Conservation (phyloP, 371 early-diverging fungal species). For the Mortierella sp. region DNA sequence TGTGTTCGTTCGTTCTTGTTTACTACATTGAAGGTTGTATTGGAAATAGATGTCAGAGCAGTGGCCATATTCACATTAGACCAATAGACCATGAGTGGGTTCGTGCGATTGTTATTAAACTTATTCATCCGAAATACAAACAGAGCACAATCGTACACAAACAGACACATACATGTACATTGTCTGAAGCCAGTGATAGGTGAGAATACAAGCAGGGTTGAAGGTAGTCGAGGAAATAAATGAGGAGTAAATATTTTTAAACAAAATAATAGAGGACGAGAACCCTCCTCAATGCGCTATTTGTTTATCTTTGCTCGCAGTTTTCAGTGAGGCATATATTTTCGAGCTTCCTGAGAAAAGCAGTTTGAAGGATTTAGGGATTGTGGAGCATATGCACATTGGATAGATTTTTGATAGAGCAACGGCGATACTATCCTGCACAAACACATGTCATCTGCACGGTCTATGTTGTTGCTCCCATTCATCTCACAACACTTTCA, state of each 20-base stretch:
- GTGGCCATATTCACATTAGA: not conserved
- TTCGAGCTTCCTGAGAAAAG: not conserved
- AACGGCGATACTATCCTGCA: constrained; percentile 1
- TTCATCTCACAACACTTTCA: no score
- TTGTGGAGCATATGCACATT: constrained; percentile 1
- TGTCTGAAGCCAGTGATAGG: not conserved
- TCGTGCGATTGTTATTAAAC: not conserved
- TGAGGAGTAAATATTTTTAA: no score
- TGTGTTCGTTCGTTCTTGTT: constrained; percentile 17
- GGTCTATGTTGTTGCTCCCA: not conserved
- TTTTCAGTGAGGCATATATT: not conserved
- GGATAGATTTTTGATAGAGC: not conserved
- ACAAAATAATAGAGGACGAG: not conserved
- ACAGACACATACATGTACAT: not conserved
- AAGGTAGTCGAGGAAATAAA: not conserved
- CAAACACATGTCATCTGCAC: constrained; percentile 16
- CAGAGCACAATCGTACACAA: not conserved
- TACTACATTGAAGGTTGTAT: not conserved
- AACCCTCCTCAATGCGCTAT: not conserved
- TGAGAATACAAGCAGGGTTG: not conserved
- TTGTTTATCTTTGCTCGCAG: not conserved
- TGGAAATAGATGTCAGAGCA: not conserved
- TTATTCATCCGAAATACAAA: not conserved
- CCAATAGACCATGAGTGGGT: not conserved
- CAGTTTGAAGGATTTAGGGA: not conserved